phyloP scores from a whole-genome alignment of 768 basidiomycete species.

The Boletus speciosus region DNA sequence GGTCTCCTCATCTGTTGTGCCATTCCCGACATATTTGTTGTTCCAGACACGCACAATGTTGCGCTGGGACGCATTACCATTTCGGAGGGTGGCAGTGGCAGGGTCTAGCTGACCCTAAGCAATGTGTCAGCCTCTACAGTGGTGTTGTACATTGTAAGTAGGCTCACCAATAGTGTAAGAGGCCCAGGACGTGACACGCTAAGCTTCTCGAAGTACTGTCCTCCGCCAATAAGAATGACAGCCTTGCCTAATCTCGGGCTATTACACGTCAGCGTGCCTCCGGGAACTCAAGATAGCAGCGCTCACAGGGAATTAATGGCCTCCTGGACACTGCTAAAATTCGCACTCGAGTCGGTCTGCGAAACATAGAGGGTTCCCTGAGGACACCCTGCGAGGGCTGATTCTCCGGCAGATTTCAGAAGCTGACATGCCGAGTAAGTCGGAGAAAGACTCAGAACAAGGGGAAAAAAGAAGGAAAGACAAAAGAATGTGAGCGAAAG shows the following conservation, averaged over 20 bases:
- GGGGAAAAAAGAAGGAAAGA: neutral
- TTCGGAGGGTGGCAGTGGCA: conserved; percentile 35
- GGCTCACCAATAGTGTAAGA: conserved; percentile 50
- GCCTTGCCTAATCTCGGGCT: conserved; percentile 43
- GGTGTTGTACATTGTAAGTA: neutral
- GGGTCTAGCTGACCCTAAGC: conserved; percentile 49
- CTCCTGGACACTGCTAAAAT: conserved; percentile 50
- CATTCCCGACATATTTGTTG: conserved; percentile 39
- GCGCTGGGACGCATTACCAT: conserved; percentile 41
- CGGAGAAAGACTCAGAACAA: conserved; percentile 40
- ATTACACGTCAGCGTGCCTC: neutral
- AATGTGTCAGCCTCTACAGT: conserved; percentile 1
- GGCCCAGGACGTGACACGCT: conserved; percentile 54
- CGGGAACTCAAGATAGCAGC: neutral
- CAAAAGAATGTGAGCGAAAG: conserved; percentile 4
- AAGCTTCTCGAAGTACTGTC: conserved; percentile 57
- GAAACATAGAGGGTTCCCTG: conserved; percentile 61
- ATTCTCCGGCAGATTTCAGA: conserved; percentile 39
- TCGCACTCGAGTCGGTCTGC: conserved; percentile 39
- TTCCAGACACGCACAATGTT: conserved; percentile 55
- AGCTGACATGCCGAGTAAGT: conserved; percentile 48
- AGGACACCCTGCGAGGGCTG: conserved; percentile 53
- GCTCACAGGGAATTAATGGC: conserved; percentile 56
- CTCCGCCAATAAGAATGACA: conserved; percentile 53
- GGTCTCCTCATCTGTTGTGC: conserved; percentile 54